These are phyloP conservation scores for Cryptosporidium baileyi DNA, from an alignment of 169 alveolate genomes.

Conservation along the genomic window DNA sequence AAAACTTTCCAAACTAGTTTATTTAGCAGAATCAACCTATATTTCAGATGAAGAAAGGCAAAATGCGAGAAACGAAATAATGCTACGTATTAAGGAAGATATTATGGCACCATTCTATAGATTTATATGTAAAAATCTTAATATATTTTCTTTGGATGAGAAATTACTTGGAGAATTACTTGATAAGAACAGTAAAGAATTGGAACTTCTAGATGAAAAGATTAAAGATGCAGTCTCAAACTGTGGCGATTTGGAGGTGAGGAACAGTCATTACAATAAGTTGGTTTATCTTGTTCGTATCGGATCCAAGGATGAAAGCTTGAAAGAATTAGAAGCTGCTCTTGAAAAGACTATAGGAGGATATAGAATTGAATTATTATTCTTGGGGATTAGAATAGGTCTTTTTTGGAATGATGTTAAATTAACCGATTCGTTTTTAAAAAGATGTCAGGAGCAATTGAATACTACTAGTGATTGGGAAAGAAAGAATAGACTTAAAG, in stretches of 20 bases:
- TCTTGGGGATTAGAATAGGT: constrained; percentile 77
- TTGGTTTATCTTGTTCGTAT: constrained; percentile 62
- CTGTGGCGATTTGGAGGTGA: constrained; percentile 80
- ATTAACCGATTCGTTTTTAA: constrained; percentile 6
- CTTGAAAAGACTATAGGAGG: constrained; percentile 77
- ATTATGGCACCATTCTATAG: constrained; percentile 31
- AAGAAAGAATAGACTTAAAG: constrained; percentile 93
- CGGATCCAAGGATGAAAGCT: constrained; percentile 17
- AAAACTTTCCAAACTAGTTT: neutral
- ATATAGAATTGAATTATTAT: constrained; percentile 78
- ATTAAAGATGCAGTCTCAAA: constrained; percentile 79
- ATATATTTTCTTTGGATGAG: neutral
- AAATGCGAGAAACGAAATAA: neutral
- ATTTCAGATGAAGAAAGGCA: constrained; percentile 1
- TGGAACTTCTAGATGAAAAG: constrained; percentile 73
- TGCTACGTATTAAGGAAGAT: neutral
- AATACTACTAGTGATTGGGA: constrained; percentile 99
- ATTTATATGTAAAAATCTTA: neutral
- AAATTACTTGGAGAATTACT: neutral
- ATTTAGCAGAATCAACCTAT: neutral
- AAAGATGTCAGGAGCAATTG: constrained; percentile 74
- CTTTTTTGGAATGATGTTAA: constrained; percentile 75
- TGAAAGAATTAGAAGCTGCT: constrained; percentile 70
- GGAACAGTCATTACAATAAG: constrained; percentile 80
- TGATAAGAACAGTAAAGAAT: constrained; percentile 22